These are phyloP conservation scores for Talaromyces funiculosus DNA, from an alignment of 2,329 filamentous ascomycete species.

Conservation along the genomic window DNA sequence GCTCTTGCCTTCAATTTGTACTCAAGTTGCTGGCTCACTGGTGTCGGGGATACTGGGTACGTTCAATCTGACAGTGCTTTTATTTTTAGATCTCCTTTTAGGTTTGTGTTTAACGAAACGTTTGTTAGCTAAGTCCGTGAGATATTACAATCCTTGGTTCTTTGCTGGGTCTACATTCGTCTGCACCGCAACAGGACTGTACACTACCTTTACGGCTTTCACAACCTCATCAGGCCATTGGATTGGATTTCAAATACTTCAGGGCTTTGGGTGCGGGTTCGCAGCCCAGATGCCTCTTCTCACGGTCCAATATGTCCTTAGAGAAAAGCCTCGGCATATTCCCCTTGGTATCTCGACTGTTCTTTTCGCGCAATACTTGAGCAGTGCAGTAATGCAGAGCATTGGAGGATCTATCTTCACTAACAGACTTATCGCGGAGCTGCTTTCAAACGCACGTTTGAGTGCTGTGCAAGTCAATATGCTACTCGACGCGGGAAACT, in stretches of 20 bases:
- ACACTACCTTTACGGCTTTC: background rate
- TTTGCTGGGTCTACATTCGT: background rate
- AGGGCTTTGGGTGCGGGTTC: background rate
- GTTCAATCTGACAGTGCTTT: too few relatives aligned
- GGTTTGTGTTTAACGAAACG: too few relatives aligned
- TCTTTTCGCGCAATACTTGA: background rate
- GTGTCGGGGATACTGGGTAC: background rate
- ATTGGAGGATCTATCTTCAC: background rate
- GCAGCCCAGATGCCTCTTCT: background rate
- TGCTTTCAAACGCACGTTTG: background rate
- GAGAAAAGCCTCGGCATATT: background rate
- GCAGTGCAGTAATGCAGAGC: background rate
- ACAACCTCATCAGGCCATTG: background rate
- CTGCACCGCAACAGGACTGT: background rate
- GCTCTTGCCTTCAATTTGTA: background rate
- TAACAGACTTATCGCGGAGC: background rate
- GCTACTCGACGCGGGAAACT: background rate
- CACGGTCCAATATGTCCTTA: background rate
- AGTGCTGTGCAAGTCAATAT: background rate
- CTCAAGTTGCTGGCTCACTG: background rate
- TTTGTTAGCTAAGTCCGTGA: background rate
- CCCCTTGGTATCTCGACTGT: background rate
- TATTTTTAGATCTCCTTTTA: too few relatives aligned
- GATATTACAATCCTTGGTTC: background rate
- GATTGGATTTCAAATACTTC: background rate